Base-by-base conservation (phyloP, 129 eudicot species). In the Helianthus tuberosus region DNA sequence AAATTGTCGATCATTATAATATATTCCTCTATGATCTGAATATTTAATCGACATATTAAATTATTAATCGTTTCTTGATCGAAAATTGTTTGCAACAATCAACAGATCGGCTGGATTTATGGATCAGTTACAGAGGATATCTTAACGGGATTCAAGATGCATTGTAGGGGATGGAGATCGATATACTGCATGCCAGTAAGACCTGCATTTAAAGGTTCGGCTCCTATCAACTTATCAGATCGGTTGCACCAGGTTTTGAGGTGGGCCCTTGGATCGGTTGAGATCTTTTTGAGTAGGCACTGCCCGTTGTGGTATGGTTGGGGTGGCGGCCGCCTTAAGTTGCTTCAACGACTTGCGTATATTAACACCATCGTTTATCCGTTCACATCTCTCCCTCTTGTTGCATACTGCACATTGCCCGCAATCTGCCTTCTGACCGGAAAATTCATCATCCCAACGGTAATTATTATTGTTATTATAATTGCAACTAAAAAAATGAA, bases 101-200 rank as follows among this genome's bases (percentile, higher is more conserved):
- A 44, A 70, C 87, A 94, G 99, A 95, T 95, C 84, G 99, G 99
- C 2, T 95, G 99, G 99, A 95, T 95, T 69, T 95, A 95, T 63
- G 99, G 99, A 13, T 95, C 99, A 48, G 97, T 95, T 50, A 95
- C 99, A 5, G 99, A 95, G 77, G 99, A 95, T 81, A 95, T 95
- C 77, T 78, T 95, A 81, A 88, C 97, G 49, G 99, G 99, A 16
- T 95, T 95, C 90, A 95, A 95, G 67, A 95, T 95, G 99, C 99
- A 95, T 47, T 95, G 99, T 60, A 88, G 99, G 29, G 99, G 99
- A 65, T 95, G 99, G 99, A 95, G 99, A 77, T 95, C 99, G 11
- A 84, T 95, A 11, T 95, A 95, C 82, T 95, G 99, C 80, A 89
- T 95, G 99, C 99, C 99, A 6, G 61, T 87, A 20, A 82, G 99